Conservation (phyloP, 2,329 filamentous ascomycete species). For the Colletotrichum karsti region DNA sequence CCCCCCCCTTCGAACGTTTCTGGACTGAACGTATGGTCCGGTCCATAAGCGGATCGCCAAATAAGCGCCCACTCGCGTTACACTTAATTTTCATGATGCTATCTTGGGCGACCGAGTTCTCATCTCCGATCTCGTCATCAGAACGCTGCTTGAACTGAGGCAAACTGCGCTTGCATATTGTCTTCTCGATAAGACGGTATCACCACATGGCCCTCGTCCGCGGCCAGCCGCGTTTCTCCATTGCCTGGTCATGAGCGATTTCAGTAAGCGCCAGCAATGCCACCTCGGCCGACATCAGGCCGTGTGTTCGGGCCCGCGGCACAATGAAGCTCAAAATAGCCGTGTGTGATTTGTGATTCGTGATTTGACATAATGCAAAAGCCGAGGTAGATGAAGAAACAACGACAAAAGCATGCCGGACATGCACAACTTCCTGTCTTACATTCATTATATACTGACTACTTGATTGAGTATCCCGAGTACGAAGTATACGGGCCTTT, state of each 20-base stretch:
- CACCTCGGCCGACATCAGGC: neutral
- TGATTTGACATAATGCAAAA: neutral
- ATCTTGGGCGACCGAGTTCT: neutral
- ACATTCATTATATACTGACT: too few species aligned
- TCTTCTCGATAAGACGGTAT: neutral
- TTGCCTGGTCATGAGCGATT: neutral
- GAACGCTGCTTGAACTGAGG: neutral
- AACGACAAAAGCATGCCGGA: neutral
- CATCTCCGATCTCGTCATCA: neutral
- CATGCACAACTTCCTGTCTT: too few species aligned
- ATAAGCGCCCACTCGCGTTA: constrained; percentile 8
- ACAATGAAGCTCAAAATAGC: neutral
- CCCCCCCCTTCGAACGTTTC: constrained; percentile 2
- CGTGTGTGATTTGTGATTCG: too few species aligned
- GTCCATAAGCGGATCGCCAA: neutral
- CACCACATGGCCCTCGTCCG: neutral
- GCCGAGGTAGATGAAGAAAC: neutral
- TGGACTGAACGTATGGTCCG: neutral
- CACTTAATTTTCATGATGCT: neutral
- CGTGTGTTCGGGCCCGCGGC: neutral
- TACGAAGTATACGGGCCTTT: too few species aligned
- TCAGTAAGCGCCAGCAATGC: constrained; percentile 11
- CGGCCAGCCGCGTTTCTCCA: neutral
- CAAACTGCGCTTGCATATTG: neutral
- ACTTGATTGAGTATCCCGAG: too few species aligned